Conservation (phyloP, 2,329 filamentous ascomycete species). For the Fusarium begoniae region DNA sequence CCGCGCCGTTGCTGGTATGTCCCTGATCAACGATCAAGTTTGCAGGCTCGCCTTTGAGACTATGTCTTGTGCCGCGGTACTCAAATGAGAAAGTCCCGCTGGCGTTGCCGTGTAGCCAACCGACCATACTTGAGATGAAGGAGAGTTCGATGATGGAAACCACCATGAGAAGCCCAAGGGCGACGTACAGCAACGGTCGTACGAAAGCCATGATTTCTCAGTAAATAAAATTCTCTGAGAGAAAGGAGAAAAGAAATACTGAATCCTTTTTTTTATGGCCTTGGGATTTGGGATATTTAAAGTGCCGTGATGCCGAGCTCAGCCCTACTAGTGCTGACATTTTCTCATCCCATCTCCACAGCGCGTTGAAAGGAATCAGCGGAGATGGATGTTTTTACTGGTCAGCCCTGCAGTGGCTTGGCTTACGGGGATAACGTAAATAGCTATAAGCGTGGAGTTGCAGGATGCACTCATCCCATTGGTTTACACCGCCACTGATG, state of each 20-base stretch:
- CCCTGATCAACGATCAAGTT: slow-evolving; percentile 42
- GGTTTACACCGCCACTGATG: slow-evolving; percentile 4
- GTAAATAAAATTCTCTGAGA: not conserved
- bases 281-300: not conserved
- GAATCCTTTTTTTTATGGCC: not conserved
- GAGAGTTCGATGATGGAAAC: slow-evolving; percentile 42
- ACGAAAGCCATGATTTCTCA: not conserved
- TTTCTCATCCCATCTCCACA: not conserved
- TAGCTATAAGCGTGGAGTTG: not conserved
- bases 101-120: slow-evolving; percentile 40
- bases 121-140: slow-evolving; percentile 42
- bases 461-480: not conserved
- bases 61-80: slow-evolving; percentile 9
- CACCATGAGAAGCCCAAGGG: slow-evolving; percentile 42
- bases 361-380: not conserved
- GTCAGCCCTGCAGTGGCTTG: not conserved
- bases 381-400: not conserved
- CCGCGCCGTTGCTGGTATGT: slow-evolving; percentile 43
- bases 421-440: slow-evolving; percentile 3
- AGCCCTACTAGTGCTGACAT: slow-evolving; percentile 28
- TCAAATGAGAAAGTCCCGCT: slow-evolving; percentile 35
- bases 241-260: not conserved
- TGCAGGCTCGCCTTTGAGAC: slow-evolving; percentile 35
- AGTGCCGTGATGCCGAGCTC: slow-evolving; percentile 10
- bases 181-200: slow-evolving; percentile 30